These are phyloP conservation scores for Epichloe sp. DNA, from an alignment of 2,329 filamentous ascomycete species.

Conservation along the genomic window DNA sequence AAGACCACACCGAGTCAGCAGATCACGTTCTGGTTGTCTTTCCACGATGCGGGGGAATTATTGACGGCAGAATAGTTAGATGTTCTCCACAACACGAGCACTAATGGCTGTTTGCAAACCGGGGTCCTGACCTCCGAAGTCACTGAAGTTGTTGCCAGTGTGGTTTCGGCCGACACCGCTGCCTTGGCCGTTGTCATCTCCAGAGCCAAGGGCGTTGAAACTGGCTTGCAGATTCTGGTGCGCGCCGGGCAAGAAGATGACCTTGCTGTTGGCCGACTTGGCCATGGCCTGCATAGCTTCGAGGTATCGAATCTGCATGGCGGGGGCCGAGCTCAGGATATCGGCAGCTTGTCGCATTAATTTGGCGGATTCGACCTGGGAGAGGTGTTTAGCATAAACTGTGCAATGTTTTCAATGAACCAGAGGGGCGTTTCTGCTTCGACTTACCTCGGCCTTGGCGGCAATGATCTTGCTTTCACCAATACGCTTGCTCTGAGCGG, in stretches of 20 bases:
- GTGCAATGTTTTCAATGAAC: neutral
- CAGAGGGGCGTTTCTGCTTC: neutral
- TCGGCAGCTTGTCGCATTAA: slow-evolving; percentile 89
- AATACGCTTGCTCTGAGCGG: slow-evolving; percentile 94
- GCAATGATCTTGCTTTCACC: slow-evolving; percentile 98
- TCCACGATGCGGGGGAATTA: neutral
- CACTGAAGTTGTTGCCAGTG: slow-evolving; percentile 24
- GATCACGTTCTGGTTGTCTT: slow-evolving; percentile 8
- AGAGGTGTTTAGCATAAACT: neutral
- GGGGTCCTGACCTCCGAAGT: slow-evolving; percentile 39
- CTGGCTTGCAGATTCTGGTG: slow-evolving; percentile 40
- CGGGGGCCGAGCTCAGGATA: slow-evolving; percentile 78
- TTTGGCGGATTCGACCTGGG: slow-evolving; percentile 76
- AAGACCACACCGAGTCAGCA: slow-evolving; percentile 19
- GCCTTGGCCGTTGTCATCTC: slow-evolving; percentile 21
- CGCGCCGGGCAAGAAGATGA: slow-evolving; percentile 63
- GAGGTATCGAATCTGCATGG: slow-evolving; percentile 97
- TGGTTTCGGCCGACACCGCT: slow-evolving; percentile 39
- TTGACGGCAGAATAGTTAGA: slow-evolving; percentile 38
- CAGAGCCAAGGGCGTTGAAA: slow-evolving; percentile 30
- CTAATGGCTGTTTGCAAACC: slow-evolving; percentile 74
- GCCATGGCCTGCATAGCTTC: slow-evolving; percentile 99
- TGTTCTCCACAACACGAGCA: slow-evolving; percentile 71
- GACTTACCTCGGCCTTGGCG: slow-evolving; percentile 65
- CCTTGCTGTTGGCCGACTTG: slow-evolving; percentile 79